Conservation (phyloP, 2,329 filamentous ascomycete genomes). For the Claviceps arundinis region DNA sequence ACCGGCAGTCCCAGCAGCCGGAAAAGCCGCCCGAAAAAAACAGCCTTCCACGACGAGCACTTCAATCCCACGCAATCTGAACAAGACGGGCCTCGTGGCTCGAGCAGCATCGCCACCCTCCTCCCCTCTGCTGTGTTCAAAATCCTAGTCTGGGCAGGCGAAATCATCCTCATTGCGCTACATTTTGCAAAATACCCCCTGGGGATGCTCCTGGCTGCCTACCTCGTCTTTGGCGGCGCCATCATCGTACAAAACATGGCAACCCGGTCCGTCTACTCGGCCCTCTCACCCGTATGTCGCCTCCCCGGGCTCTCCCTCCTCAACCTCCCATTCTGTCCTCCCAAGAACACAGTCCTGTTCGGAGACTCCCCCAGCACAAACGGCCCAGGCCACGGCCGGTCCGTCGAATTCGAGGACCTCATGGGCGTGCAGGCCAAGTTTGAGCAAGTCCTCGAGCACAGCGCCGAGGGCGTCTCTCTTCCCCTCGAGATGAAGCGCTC, state of each 20-base stretch:
- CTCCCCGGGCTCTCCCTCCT: conserved; percentile 52
- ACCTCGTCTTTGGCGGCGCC: conserved; percentile 44
- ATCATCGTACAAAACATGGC: conserved; percentile 50
- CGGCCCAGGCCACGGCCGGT: not conserved
- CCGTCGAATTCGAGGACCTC: conserved; percentile 30
- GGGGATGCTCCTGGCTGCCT: conserved; percentile 46
- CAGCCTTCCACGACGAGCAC: conserved; percentile 6
- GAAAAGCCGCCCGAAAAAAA: conserved; percentile 7
- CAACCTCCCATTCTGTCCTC: conserved; percentile 49
- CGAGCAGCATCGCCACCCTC: conserved; percentile 19
- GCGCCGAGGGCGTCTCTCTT: conserved; percentile 50
- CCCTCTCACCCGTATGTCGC: conserved; percentile 55
- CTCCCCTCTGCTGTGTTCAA: conserved; percentile 26
- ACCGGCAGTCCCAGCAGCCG: conserved; percentile 14
- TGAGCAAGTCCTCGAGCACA: conserved; percentile 59
- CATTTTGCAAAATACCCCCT: conserved; percentile 51
- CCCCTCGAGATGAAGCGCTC: conserved; percentile 70
- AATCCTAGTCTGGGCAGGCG: conserved; percentile 34
- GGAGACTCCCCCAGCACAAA: conserved; percentile 9
- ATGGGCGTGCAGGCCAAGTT: conserved; percentile 65
- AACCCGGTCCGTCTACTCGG: conserved; percentile 44
- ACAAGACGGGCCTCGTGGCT: too few relatives aligned
- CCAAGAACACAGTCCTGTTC: conserved; percentile 11
- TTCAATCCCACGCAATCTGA: conserved; percentile 6
- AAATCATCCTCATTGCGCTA: conserved; percentile 45